These are phyloP conservation scores for Dioszegia hungarica DNA, from an alignment of 768 basidiomycete species.

Conservation along the genomic window DNA sequence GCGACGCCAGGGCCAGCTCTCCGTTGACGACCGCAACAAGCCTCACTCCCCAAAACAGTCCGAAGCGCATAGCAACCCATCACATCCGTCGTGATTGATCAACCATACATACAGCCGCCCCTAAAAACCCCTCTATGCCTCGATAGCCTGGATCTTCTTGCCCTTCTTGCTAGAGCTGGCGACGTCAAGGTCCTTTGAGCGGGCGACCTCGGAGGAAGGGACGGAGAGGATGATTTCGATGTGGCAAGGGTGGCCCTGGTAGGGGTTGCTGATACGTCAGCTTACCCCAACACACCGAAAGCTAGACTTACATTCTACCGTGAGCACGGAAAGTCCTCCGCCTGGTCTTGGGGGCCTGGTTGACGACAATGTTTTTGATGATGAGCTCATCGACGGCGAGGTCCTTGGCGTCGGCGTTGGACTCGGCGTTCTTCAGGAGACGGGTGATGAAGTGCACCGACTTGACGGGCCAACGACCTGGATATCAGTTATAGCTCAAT, in stretches of 20 bases:
- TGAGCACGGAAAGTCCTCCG: constrained; percentile 88
- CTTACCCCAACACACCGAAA: neutral
- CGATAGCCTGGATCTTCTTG: constrained; percentile 47
- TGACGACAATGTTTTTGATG: constrained; percentile 96
- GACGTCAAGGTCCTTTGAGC: constrained; percentile 74
- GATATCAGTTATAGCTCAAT: neutral
- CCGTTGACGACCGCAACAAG: no score
- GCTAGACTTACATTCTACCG: constrained; percentile 46
- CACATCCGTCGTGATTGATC: neutral
- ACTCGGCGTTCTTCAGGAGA: constrained; percentile 96
- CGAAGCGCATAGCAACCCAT: no score
- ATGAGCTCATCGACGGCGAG: constrained; percentile 83
- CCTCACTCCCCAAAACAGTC: no score
- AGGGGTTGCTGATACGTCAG: constrained; percentile 69
- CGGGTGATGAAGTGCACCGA: constrained; percentile 91
- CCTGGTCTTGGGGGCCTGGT: constrained; percentile 99
- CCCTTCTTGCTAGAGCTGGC: constrained; percentile 51
- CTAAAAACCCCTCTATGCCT: constrained; percentile 31
- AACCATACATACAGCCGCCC: constrained; percentile 3
- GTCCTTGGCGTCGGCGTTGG: constrained; percentile 97
- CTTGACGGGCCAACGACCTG: constrained; percentile 99
- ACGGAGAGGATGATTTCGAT: constrained; percentile 82
- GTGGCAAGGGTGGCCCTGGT: constrained; percentile 96
- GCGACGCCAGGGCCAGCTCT: no score
- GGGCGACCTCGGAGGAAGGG: constrained; percentile 77